Percentiles rank a stretch among this genome's conserved stretches.
These are phyloP conservation scores for Fusarium longipes DNA, from an alignment of 2,329 filamentous ascomycete species.

Conservation along the genomic window DNA sequence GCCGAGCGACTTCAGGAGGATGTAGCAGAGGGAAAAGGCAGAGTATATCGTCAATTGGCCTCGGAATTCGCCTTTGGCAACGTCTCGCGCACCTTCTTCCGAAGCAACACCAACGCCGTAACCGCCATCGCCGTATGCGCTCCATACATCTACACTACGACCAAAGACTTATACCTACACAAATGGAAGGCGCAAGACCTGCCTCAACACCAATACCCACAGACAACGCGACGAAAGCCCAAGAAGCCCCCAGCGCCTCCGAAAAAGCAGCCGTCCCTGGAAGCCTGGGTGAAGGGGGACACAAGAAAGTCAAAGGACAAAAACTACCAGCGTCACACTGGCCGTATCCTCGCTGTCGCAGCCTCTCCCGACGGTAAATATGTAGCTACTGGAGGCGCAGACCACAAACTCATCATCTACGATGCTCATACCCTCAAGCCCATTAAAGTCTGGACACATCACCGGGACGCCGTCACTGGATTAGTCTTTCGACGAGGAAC, in stretches of 20 bases:
- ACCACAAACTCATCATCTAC: constrained; percentile 89
- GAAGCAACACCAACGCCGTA: constrained; percentile 79
- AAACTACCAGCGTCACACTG: constrained; percentile 80
- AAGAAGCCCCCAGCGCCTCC: constrained; percentile 69
- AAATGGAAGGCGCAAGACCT: constrained; percentile 88
- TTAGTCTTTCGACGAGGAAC: constrained; percentile 87
- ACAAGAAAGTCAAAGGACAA: constrained; percentile 69
- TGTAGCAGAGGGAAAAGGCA: constrained; percentile 90
- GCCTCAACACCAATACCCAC: constrained; percentile 68
- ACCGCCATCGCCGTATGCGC: constrained; percentile 83
- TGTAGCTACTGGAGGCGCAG: constrained; percentile 88
- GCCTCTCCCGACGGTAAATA: constrained; percentile 91
- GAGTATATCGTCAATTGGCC: constrained; percentile 84
- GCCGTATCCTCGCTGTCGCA: constrained; percentile 83
- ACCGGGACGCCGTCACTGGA: constrained; percentile 87
- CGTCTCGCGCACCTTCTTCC: constrained; percentile 77
- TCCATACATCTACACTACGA: constrained; percentile 87
- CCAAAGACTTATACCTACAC: constrained; percentile 84
- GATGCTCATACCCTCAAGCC: constrained; percentile 82
- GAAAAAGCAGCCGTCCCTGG: constrained; percentile 70
- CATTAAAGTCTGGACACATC: constrained; percentile 87
- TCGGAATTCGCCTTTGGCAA: constrained; percentile 75
- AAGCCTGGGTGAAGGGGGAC: constrained; percentile 72
- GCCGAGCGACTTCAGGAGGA: constrained; percentile 92
- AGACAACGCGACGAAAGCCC: constrained; percentile 68